These are phyloP conservation scores for Pisolithus tinctorius DNA, from an alignment of 768 basidiomycete genomes.

Conservation along the genomic window DNA sequence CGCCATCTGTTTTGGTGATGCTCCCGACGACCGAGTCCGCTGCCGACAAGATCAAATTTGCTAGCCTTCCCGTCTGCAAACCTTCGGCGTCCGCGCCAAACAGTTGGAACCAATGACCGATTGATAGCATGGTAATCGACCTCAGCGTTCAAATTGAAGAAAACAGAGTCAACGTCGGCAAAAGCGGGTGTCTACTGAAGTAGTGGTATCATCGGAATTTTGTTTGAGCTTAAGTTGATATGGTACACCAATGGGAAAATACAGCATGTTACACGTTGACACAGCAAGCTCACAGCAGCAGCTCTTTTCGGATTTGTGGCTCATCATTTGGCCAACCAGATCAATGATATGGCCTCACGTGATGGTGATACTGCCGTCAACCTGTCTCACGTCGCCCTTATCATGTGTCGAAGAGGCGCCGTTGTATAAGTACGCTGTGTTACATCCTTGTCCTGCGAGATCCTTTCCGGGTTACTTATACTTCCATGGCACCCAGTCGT, in stretches of 20 bases:
- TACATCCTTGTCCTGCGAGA: too few species aligned
- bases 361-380: too few species aligned
- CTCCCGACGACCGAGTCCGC: conserved; percentile 80
- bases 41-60: conserved; percentile 73
- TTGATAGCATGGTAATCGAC: conserved; percentile 87
- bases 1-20: conserved; percentile 82
- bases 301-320: too few species aligned
- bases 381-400: too few species aligned
- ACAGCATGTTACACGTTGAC: too few species aligned
- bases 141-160: conserved; percentile 76
- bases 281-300: too few species aligned
- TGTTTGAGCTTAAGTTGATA: conserved; percentile 57
- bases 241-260: conserved; percentile 9
- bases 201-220: conserved; percentile 14
- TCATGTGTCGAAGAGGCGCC: too few species aligned
- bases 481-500: too few species aligned
- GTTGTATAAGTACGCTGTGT: too few species aligned
- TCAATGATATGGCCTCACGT: too few species aligned
- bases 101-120: conserved; percentile 43
- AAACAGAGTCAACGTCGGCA: conserved; percentile 40
- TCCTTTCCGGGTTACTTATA: too few species aligned
- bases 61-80: conserved; percentile 65
- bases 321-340: too few species aligned
- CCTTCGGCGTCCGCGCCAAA: conserved; percentile 66
- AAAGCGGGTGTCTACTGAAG: conserved; percentile 10